Evolutionary conservation across 768 basidiomycete genomes (phyloP).

Genomic region (Trametes coccinea): DNA sequence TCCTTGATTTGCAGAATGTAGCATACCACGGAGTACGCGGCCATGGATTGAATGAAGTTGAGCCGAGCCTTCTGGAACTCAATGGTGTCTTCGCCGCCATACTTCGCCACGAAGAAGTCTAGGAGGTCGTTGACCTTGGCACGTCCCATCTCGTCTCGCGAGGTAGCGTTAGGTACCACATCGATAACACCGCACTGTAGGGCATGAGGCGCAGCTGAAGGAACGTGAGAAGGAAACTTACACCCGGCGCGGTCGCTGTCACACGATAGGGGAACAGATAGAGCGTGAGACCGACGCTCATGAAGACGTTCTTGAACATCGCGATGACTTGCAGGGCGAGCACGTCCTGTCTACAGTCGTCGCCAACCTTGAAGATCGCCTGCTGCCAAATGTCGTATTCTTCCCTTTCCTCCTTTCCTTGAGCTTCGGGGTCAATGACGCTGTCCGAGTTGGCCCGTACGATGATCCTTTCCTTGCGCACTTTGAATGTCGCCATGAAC

Average conservation of each 20-base stretch:
- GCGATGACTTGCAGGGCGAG: constrained; percentile 96
- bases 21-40: constrained; percentile 96
- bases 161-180: constrained; percentile 96
- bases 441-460: constrained; percentile 73
- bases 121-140: constrained; percentile 96
- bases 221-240: constrained; percentile 39
- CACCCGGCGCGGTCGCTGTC: constrained; percentile 94
- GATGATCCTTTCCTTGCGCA: constrained; percentile 78
- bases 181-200: constrained; percentile 94
- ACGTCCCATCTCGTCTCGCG: constrained; percentile 98
- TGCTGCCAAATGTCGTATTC: constrained; percentile 94
- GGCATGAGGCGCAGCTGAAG: constrained; percentile 6
- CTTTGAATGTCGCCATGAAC: constrained; percentile 99
- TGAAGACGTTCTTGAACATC: constrained; percentile 99
- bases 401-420: constrained; percentile 47
- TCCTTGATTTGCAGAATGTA: constrained; percentile 99
- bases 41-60: constrained; percentile 99
- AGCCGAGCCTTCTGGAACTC: constrained; percentile 90
- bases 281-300: constrained; percentile 79
- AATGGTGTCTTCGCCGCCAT: constrained; percentile 86
- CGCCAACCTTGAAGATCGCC: constrained; percentile 99
- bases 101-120: constrained; percentile 91
- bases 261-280: constrained; percentile 97
- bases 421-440: constrained; percentile 63
- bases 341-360: constrained; percentile 99